These are phyloP conservation scores for Ophiostoma triangulosporum DNA, from an alignment of 2,329 filamentous ascomycete genomes.

Conservation along the genomic window DNA sequence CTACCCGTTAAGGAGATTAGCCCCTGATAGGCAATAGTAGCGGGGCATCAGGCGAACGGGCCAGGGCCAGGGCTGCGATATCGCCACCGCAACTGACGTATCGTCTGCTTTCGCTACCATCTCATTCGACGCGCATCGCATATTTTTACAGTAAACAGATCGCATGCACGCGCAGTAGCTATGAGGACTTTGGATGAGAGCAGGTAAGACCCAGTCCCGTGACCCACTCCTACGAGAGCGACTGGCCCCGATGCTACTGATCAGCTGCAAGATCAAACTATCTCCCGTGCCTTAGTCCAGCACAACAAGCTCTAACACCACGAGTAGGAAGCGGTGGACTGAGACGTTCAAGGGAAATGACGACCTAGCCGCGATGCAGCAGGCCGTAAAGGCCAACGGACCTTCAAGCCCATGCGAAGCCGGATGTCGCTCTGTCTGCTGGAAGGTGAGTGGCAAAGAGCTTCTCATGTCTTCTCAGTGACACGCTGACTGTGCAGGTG, in stretches of 20 bases:
- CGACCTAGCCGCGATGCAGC: conserved; percentile 47
- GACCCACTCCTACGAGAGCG: not conserved
- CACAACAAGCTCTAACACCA: not conserved
- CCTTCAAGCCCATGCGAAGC: conserved; percentile 49
- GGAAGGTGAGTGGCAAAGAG: conserved; percentile 52
- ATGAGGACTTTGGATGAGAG: conserved; percentile 44
- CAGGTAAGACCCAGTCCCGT: conserved; percentile 25
- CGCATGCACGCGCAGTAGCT: conserved; percentile 4
- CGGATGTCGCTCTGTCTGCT: conserved; percentile 75
- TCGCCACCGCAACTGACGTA: not conserved
- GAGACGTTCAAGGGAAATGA: conserved; percentile 44
- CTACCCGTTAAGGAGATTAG: not conserved
- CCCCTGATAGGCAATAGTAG: not conserved
- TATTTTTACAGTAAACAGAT: too few species aligned
- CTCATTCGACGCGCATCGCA: too few species aligned
- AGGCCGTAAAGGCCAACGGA: conserved; percentile 48
- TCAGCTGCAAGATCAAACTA: too few species aligned
- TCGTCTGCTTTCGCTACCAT: too few species aligned
- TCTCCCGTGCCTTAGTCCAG: too few species aligned
- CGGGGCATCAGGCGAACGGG: not conserved
- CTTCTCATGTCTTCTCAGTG: not conserved
- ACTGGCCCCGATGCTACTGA: too few species aligned
- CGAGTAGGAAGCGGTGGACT: conserved; percentile 51
- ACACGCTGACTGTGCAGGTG: conserved; percentile 33
- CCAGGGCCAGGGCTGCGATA: not conserved